These are phyloP conservation scores for Fusarium ramigenum DNA, from an alignment of 2,329 filamentous ascomycete genomes.

Conservation along the genomic window DNA sequence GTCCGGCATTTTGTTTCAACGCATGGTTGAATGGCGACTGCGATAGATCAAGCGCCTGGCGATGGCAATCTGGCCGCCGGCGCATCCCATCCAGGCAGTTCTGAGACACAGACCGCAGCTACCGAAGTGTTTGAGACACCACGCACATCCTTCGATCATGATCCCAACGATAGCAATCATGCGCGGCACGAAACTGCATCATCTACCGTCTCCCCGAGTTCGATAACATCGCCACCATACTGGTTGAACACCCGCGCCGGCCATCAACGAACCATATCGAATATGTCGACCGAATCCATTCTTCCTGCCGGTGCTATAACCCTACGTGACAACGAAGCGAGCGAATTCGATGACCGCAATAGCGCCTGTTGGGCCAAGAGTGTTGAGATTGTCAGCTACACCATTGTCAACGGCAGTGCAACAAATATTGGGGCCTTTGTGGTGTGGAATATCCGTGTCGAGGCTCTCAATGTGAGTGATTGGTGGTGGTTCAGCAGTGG, in stretches of 20 bases:
- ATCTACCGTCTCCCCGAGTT: constrained; percentile 40
- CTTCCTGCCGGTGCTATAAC: constrained; percentile 65
- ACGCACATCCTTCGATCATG: constrained; percentile 39
- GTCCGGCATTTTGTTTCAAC: constrained; percentile 8
- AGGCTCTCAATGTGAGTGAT: constrained; percentile 76
- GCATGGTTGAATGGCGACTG: constrained; percentile 50
- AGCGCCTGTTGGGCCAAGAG: constrained; percentile 72
- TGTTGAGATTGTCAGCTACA: constrained; percentile 67
- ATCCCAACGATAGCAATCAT: constrained; percentile 20
- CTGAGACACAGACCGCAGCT: constrained; percentile 31
- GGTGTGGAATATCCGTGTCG: constrained; percentile 90
- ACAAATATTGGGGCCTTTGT: constrained; percentile 85
- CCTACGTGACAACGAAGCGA: constrained; percentile 69
- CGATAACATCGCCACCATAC: constrained; percentile 55
- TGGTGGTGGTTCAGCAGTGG: constrained; percentile 4
- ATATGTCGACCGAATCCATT: constrained; percentile 59
- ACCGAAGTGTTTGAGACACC: constrained; percentile 42
- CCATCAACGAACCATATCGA: constrained; percentile 54
- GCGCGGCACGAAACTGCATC: constrained; percentile 33
- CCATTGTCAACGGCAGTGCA: constrained; percentile 64
- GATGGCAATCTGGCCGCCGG: constrained; percentile 32
- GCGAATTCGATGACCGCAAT: constrained; percentile 60
- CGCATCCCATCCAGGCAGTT: constrained; percentile 23
- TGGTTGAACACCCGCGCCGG: constrained; percentile 49
- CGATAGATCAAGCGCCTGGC: constrained; percentile 41